A percentile compares a stretch with the other conserved stretches of the same genome.
phyloP scores from a whole-genome alignment of 2,329 filamentous ascomycete species.

The Trichophaea hybrida region DNA sequence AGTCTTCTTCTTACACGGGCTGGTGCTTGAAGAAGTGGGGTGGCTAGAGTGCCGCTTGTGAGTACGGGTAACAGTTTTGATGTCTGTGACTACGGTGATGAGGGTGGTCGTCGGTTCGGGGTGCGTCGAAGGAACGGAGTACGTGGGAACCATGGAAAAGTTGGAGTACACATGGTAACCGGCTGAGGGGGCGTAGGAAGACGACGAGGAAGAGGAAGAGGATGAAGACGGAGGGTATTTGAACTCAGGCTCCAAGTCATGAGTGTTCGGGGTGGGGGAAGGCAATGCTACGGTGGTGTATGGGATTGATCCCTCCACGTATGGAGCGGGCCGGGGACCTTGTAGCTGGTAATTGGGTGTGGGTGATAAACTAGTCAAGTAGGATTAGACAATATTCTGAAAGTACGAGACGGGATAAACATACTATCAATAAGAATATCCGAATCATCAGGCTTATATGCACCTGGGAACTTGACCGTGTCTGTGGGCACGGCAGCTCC shows the following conservation, averaged over 20 bases:
- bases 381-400: conserved; percentile 2
- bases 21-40: conserved; percentile 2
- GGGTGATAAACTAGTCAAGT: conserved; percentile 25
- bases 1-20: conserved; percentile 6
- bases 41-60: neutral
- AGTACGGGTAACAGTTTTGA: neutral
- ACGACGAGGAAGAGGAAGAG: neutral
- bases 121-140: neutral
- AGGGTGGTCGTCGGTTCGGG: neutral
- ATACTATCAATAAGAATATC: conserved; percentile 5
- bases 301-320: conserved; percentile 5
- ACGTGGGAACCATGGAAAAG: no score
- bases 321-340: conserved; percentile 22
- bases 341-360: conserved; percentile 17
- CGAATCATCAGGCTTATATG: conserved; percentile 31
- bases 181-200: neutral
- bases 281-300: neutral
- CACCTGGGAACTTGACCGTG: conserved; percentile 30
- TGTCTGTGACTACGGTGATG: neutral
- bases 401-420: neutral
- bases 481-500: conserved; percentile 27
- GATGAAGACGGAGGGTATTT: neutral
- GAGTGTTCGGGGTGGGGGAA: neutral
- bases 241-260: conserved; percentile 6
- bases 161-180: neutral